Conservation (phyloP, 2,329 filamentous ascomycete genomes). For the Botrytis deweyae region DNA sequence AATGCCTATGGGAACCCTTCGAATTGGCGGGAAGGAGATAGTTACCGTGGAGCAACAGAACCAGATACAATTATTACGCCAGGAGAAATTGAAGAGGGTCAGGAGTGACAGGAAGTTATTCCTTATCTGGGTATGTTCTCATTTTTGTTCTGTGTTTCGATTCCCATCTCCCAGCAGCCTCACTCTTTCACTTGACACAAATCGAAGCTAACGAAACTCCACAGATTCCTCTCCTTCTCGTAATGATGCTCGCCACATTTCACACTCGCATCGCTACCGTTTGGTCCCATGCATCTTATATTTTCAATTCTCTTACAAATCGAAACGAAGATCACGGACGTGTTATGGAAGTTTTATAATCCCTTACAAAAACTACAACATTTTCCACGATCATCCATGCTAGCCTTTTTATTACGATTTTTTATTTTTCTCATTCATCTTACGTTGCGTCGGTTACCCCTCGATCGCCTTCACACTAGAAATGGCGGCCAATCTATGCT, state of each 20-base stretch:
- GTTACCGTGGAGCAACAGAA: conserved; percentile 66
- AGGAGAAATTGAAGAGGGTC: conserved; percentile 61
- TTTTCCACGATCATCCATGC: background rate
- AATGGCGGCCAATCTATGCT: background rate
- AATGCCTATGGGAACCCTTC: conserved; percentile 46
- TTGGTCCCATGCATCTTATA: conserved; percentile 30
- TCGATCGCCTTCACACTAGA: background rate
- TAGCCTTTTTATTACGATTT: background rate
- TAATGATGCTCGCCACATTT: conserved; percentile 51
- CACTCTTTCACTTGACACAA: background rate
- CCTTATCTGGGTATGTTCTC: conserved; percentile 61
- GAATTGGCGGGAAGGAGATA: conserved; percentile 61
- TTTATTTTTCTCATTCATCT: background rate
- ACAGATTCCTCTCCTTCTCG: conserved; percentile 52
- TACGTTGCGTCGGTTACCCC: background rate
- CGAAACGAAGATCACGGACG: conserved; percentile 24
- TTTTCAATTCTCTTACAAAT: conserved; percentile 29
- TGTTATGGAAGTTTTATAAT: conserved; percentile 36
- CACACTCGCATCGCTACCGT: conserved; percentile 53
- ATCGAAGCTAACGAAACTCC: conserved; percentile 2
- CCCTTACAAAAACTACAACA: background rate
- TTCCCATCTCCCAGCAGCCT: background rate
- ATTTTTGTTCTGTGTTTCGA: conserved; percentile 8
- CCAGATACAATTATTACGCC: conserved; percentile 59
- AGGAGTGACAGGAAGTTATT: conserved; percentile 65